A percentile compares a stretch with the other conserved stretches of the same genome.
Conservation (phyloP, 305 asterid genomes). For the Rubia peregrina region DNA sequence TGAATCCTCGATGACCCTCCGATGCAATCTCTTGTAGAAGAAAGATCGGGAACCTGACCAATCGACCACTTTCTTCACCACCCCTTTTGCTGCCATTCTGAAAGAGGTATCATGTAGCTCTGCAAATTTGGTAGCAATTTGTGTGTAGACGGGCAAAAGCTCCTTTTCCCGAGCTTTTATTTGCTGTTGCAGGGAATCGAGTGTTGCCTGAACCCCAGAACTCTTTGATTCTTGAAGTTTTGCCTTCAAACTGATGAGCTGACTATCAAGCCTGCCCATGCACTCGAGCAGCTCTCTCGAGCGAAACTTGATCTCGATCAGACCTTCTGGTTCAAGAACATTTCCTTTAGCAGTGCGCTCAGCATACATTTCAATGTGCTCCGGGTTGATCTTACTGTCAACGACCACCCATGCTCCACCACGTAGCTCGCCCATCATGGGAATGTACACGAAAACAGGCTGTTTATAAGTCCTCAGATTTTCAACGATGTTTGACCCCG, state of each 20-base stretch:
- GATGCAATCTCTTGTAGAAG: constrained; percentile 61
- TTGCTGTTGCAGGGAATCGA: constrained; percentile 40
- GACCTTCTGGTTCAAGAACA: constrained; percentile 95
- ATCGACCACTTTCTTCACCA: constrained; percentile 61
- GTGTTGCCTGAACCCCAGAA: constrained; percentile 18
- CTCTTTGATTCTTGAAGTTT: constrained; percentile 45
- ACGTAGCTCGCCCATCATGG: constrained; percentile 96
- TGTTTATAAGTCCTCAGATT: constrained; percentile 79
- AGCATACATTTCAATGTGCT: constrained; percentile 93
- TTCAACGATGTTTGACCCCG: constrained; percentile 95
- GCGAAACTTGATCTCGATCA: constrained; percentile 87
- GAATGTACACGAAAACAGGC: constrained; percentile 89
- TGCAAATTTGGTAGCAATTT: constrained; percentile 87
- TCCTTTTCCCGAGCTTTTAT: constrained; percentile 79
- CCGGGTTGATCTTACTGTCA: constrained; percentile 89
- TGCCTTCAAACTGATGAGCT: constrained; percentile 48
- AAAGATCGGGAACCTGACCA: constrained; percentile 69
- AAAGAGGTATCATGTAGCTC: constrained; percentile 90
- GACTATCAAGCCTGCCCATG: constrained; percentile 88
- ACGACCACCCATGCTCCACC: constrained; percentile 99
- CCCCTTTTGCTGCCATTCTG: constrained; percentile 95
- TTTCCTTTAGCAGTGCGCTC: constrained; percentile 89
- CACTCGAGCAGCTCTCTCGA: constrained; percentile 74
- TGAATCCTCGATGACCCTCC: constrained; percentile 77
- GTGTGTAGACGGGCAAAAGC: constrained; percentile 82